phyloP scores from a whole-genome alignment of 1,284 basidiomycete species.

The Termitomyces sp. region DNA sequence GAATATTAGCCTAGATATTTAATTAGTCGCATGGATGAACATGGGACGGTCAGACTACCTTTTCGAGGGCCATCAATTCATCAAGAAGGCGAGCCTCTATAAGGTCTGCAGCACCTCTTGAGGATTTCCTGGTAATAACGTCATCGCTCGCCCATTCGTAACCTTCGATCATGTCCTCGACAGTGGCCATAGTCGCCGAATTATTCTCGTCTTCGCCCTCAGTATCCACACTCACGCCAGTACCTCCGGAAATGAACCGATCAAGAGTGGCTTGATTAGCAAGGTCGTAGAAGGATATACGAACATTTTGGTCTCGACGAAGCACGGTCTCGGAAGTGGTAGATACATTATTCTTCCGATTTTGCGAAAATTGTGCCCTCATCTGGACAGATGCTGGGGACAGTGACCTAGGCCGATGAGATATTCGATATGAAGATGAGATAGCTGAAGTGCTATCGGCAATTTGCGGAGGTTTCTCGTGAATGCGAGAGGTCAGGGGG shows the following conservation, averaged over 20 bases:
- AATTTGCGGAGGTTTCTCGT: background rate
- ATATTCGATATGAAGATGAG: slow-evolving; percentile 3
- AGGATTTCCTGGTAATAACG: slow-evolving; percentile 54
- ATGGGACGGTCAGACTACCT: slow-evolving; percentile 41
- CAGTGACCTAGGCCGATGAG: slow-evolving; percentile 8
- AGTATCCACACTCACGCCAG: slow-evolving; percentile 34
- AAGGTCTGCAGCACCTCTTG: slow-evolving; percentile 76
- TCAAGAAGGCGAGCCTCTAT: slow-evolving; percentile 84
- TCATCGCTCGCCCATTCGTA: slow-evolving; percentile 90
- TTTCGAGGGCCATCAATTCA: slow-evolving; percentile 87
- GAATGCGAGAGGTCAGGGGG: background rate
- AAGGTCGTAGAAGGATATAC: slow-evolving; percentile 77
- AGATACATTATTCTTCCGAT: background rate
- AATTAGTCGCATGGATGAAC: slow-evolving; percentile 6
- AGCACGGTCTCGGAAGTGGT: slow-evolving; percentile 15
- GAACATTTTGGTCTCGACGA: slow-evolving; percentile 58
- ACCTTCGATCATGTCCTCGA: slow-evolving; percentile 98
- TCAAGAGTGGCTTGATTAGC: slow-evolving; percentile 70
- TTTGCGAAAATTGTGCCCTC: slow-evolving; percentile 1
- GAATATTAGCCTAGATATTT: slow-evolving; percentile 78
- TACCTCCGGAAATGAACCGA: slow-evolving; percentile 58
- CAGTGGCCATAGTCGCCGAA: slow-evolving; percentile 79
- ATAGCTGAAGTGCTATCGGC: background rate
- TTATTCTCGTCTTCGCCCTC: slow-evolving; percentile 71
- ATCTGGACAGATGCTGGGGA: slow-evolving; percentile 5